Evolutionary conservation across 225 moss, liverwort and hornwort species (phyloP).

Genomic region (Climacium dendroides): DNA sequence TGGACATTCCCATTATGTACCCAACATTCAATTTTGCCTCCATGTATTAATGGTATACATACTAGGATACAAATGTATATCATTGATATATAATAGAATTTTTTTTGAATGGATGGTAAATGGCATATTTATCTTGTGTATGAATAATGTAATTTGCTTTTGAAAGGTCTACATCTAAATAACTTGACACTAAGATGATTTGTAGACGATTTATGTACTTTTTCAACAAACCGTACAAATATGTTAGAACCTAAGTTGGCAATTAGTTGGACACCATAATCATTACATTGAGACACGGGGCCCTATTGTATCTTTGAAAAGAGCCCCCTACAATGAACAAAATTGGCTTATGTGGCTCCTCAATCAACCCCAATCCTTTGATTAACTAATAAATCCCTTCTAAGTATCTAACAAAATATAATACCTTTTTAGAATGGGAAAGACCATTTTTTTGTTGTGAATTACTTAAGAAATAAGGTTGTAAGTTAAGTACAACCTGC

Average conservation of each 20-base stretch:
- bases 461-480: background rate
- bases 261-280: background rate
- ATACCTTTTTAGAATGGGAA: fast-evolving
- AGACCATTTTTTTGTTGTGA: background rate
- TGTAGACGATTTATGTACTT: background rate
- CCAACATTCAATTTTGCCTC: background rate
- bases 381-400: fast-evolving
- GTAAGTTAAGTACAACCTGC: background rate
- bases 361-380: too few relatives aligned
- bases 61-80: background rate
- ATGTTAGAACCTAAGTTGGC: background rate
- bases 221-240: background rate
- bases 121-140: background rate
- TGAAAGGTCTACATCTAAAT: background rate
- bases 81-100: fast-evolving
- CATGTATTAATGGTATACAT: background rate
- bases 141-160: background rate
- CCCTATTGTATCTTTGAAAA: too few relatives aligned
- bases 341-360: too few relatives aligned
- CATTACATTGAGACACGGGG: too few relatives aligned
- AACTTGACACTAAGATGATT: background rate
- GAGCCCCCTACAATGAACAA: too few relatives aligned
- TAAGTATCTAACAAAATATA: too few relatives aligned
- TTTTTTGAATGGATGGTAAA: background rate
- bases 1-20: background rate